Evolutionary conservation across 306 rosid genomes (phyloP).

Genomic region (Fragaria nilgerrensis): DNA sequence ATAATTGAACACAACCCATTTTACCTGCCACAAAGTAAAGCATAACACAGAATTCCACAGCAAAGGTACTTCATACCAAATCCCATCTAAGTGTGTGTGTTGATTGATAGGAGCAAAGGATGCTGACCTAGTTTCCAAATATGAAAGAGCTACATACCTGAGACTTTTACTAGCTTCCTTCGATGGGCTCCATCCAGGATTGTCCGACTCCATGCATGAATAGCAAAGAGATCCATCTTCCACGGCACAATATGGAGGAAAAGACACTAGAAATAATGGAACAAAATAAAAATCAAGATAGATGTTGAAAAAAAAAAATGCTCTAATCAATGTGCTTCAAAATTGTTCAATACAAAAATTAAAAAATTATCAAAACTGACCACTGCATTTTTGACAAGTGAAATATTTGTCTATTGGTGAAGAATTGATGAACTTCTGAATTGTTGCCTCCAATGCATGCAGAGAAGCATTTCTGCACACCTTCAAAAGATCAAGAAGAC

Average conservation of each 20-base stretch:
- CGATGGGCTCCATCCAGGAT: slow-evolving; percentile 41
- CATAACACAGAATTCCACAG: background rate
- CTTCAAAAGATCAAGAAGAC: slow-evolving; percentile 79
- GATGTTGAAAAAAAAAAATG: background rate
- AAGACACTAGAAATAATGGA: slow-evolving; percentile 49
- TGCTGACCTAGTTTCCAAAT: background rate
- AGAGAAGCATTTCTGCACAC: slow-evolving; percentile 75
- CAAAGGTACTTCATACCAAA: background rate
- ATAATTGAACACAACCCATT: background rate
- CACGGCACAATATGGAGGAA: slow-evolving; percentile 65
- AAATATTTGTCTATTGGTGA: slow-evolving; percentile 63
- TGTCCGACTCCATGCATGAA: slow-evolving; percentile 61
- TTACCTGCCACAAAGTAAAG: background rate
- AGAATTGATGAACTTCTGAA: slow-evolving; percentile 64
- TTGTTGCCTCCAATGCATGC: slow-evolving; percentile 72
- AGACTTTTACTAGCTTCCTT: slow-evolving; percentile 39
- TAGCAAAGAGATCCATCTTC: slow-evolving; percentile 68
- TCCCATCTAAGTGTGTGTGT: no score
- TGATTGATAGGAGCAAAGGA: no score
- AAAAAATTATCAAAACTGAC: slow-evolving; percentile 36
- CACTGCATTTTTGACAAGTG: slow-evolving; percentile 83
- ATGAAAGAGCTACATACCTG: slow-evolving; percentile 47
- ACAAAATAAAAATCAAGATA: slow-evolving; percentile 18
- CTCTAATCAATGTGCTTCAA: slow-evolving; percentile 18
- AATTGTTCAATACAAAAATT: background rate